Conservation (phyloP, 2,329 filamentous ascomycete genomes). For the Hirsutella thompsonii region DNA sequence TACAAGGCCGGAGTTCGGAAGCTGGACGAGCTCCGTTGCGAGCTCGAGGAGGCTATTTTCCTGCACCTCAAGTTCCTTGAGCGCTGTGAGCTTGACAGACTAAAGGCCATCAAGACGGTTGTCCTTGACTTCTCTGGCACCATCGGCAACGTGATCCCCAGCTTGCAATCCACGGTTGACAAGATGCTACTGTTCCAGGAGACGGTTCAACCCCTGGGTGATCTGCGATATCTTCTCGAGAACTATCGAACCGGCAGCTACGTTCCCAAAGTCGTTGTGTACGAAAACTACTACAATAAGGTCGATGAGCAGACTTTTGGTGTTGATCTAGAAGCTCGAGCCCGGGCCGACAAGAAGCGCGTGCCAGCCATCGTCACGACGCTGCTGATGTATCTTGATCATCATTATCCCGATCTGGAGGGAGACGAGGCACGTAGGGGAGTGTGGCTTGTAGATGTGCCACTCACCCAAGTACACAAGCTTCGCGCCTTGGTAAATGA, state of each 20-base stretch:
- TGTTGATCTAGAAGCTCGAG: slow-evolving; percentile 91
- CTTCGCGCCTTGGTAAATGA: slow-evolving; percentile 76
- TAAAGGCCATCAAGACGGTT: slow-evolving; percentile 97
- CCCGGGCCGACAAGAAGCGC: slow-evolving; percentile 86
- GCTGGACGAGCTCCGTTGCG: slow-evolving; percentile 82
- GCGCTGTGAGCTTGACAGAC: slow-evolving; percentile 86
- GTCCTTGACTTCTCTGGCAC: slow-evolving; percentile 95
- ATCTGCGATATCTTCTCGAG: slow-evolving; percentile 86
- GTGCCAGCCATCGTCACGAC: slow-evolving; percentile 88
- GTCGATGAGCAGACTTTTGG: slow-evolving; percentile 97
- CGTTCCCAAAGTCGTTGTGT: slow-evolving; percentile 77
- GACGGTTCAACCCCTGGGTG: slow-evolving; percentile 85
- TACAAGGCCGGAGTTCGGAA: slow-evolving; percentile 81
- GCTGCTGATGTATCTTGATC: slow-evolving; percentile 87
- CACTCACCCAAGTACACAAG: slow-evolving; percentile 71
- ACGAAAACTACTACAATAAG: slow-evolving; percentile 98
- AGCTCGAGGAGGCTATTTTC: slow-evolving; percentile 89
- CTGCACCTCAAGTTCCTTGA: slow-evolving; percentile 92
- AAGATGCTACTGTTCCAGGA: slow-evolving; percentile 99
- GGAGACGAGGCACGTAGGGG: slow-evolving; percentile 84
- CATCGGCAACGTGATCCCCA: slow-evolving; percentile 95
- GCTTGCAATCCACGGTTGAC: slow-evolving; percentile 87
- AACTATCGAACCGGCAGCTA: slow-evolving; percentile 95
- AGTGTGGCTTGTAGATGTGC: slow-evolving; percentile 92
- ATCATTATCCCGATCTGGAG: slow-evolving; percentile 94